Base-by-base conservation (phyloP, 805 yeast genomes). In the Tetrapisispora nanseiensis region DNA sequence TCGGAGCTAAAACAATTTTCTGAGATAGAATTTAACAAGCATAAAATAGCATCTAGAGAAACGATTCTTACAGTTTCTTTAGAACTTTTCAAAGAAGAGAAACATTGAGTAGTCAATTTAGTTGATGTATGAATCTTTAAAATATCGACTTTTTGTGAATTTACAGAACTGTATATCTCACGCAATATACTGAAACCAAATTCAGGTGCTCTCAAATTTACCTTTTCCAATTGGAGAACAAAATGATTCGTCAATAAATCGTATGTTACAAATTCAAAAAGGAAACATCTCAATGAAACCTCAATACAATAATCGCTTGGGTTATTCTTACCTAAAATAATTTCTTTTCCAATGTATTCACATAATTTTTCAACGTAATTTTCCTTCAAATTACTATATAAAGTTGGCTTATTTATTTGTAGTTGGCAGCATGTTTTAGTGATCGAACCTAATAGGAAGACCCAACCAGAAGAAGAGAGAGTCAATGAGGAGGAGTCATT, bases 191-290 rank as follows among this genome's bases (percentile, higher is more conserved):
- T 71, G 43, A 86, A 74, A 0, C 85, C 74, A 30, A 67, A 60
- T 54, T 86, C 96, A 0, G 95, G 81, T 2, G 94, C 76, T 59
- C 95, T 74, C 48, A 89, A 67, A 39, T 82, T 68, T 1, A 89
- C 74, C 56, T 82, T 86, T 52, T 84, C 89, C 38, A 89, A 52
- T 16, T 74, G 70, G 2, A 94, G 86, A 6, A 77, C 61, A 15
- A 82, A 52, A 6, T 48, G 40, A 2, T 61, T 47, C 18, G 55
- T 58, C 40, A 79, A 67, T 4, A 61, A 56, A 0, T 61, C 67
- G 15, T 63, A 61, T 8, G 61, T 51, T 13, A 79, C 53, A 47
- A 66, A 71, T 28, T 70, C 70, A 15, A 56, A 52, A 20, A 78
- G 57, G 48, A 76, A 74, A 6, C 63, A 58, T n/a, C 59, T 51